A percentile compares a stretch with the other conserved stretches of the same genome.
These are phyloP conservation scores for Bipolaris oryzae DNA, from an alignment of 2,329 filamentous ascomycete genomes.

Conservation along the genomic window DNA sequence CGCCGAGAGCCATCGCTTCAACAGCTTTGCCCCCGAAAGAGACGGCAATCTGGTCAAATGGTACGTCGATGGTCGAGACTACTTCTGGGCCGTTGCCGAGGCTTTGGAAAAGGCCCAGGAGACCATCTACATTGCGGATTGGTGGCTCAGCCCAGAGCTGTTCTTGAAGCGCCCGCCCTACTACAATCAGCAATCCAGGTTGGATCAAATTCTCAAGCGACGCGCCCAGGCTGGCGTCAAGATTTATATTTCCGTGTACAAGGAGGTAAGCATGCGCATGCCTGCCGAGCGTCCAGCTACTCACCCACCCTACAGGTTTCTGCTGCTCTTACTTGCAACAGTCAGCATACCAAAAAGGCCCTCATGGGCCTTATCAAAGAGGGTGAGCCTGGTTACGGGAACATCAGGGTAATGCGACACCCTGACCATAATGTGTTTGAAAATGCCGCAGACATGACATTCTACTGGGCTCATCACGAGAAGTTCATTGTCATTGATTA, in stretches of 20 bases:
- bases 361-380: constrained; percentile 81
- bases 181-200: constrained; percentile 80
- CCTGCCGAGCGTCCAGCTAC: neutral
- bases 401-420: constrained; percentile 88
- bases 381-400: constrained; percentile 80
- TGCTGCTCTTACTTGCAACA: constrained; percentile 80
- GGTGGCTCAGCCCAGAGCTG: constrained; percentile 92
- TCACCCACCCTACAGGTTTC: constrained; percentile 36
- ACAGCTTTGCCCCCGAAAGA: constrained; percentile 88
- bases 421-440: constrained; percentile 95
- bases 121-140: constrained; percentile 93
- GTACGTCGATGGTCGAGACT: constrained; percentile 95
- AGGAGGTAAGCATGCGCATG: constrained; percentile 63
- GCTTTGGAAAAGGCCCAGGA: constrained; percentile 90
- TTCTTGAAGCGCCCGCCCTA: constrained; percentile 86
- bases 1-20: constrained; percentile 76
- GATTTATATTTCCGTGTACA: constrained; percentile 92
- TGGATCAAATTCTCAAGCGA: constrained; percentile 86
- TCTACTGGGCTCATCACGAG: constrained; percentile 98
- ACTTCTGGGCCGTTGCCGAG: constrained; percentile 89
- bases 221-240: constrained; percentile 91
- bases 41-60: constrained; percentile 90
- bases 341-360: constrained; percentile 87
- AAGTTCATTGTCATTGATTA: constrained; percentile 98
- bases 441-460: constrained; percentile 93